Evolutionary conservation across 1,139 yeast species (phyloP), one percentile per base, ranked within the genome.

Genomic region (Yamadazyma siamensis): DNA sequence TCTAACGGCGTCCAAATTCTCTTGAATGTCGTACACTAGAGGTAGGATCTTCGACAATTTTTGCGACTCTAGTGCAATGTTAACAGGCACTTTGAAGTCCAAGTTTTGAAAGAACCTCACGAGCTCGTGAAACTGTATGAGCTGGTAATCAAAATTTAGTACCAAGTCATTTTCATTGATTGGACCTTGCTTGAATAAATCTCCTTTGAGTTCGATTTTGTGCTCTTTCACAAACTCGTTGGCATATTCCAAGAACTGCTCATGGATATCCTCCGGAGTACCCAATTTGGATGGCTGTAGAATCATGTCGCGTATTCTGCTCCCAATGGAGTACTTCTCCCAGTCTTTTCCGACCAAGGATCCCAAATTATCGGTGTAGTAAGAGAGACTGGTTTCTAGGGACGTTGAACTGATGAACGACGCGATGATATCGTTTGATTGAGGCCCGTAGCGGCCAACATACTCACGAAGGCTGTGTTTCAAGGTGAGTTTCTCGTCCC

Each of bases 261-360:
- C 56, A 38, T 69, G 73, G 0, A 71, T 43, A 0, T 35, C 47
- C 5, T 65, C 56, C 0, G 77, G 54, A 31, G 79, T 64, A 9
- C 79, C 56, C 27, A 65, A 71, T 14, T 63, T 56, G 12, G 65
- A 47, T 27, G 83, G 61, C 1, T 61, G 55, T 1, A 51, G 46
- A 11, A 77, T 65, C 36, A 77, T 85, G 2, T 65, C 52, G 11
- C 69, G 63, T 2, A 89, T 71, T 39, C 71, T 75, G 32, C 68
- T 72, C 0, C 96, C 96, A 29, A 81, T 80, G 0, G 89, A 77
- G 44, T 80, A 85, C 25, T 75, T 67, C 29, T 61, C 64, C 96
- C 96, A 89, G 18, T 80, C 82, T 10, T 62, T 49, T 0, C 96
- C 95, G 8, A 89, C 63, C 2, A 65, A 34, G 2, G 29, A 23